These are phyloP conservation scores for Cryptococcus sp. DNA, from an alignment of 1,284 basidiomycete species.

Conservation along the genomic window DNA sequence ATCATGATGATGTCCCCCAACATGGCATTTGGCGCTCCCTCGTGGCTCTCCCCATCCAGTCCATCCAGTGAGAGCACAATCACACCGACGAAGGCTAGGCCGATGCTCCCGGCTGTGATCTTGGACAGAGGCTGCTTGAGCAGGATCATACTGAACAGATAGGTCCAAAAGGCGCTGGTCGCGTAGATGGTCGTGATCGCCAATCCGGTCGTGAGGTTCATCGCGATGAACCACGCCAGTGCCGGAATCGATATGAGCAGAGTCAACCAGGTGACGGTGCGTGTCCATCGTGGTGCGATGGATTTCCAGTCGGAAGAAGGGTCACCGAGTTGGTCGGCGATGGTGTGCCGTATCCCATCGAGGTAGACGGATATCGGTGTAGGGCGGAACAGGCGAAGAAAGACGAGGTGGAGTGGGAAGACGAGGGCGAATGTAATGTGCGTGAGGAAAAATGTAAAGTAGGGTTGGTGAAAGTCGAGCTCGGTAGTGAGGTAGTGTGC, in stretches of 20 bases:
- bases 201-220: conserved; percentile 34
- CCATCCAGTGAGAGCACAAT: conserved; percentile 39
- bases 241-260: conserved; percentile 33
- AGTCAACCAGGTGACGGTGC: conserved; percentile 30
- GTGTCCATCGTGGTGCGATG: conserved; percentile 17
- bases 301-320: conserved; percentile 20
- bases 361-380: conserved; percentile 14
- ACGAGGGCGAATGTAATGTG: conserved; percentile 42
- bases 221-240: conserved; percentile 38
- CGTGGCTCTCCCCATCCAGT: conserved; percentile 13
- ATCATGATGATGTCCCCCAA: conserved; percentile 46
- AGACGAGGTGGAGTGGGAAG: conserved; percentile 36
- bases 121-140: conserved; percentile 35
- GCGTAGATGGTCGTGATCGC: conserved; percentile 44
- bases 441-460: conserved; percentile 46
- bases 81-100: conserved; percentile 42
- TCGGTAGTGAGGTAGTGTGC: conserved; percentile 30
- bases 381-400: conserved; percentile 15
- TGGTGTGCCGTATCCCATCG: conserved; percentile 11
- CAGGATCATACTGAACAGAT: conserved; percentile 42
- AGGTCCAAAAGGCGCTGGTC: conserved; percentile 34
- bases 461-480: conserved; percentile 40
- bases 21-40: conserved; percentile 19
- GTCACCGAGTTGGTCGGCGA: conserved; percentile 20
- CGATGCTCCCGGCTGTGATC: conserved; percentile 35